phyloP scores from a whole-genome alignment of 495 filamentous ascomycete genomes.

The Bathelium albidoporum region DNA sequence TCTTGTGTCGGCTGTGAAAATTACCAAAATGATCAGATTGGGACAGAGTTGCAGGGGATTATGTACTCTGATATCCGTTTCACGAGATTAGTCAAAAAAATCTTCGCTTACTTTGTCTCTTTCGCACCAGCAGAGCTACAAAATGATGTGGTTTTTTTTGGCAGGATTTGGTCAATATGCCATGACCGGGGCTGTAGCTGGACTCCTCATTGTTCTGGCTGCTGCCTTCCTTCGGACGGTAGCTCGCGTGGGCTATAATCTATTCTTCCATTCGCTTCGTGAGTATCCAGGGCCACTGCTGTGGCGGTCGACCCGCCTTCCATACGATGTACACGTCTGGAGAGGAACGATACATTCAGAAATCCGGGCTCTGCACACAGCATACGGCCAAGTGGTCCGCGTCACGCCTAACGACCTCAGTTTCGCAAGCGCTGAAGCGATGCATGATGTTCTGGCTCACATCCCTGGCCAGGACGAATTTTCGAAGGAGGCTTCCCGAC shows the following conservation, averaged over 20 bases:
- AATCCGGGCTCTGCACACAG: conserved; percentile 14
- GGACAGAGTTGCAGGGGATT: too few relatives aligned
- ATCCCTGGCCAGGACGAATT: conserved; percentile 24
- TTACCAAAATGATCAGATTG: too few relatives aligned
- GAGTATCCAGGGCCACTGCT: conserved; percentile 39
- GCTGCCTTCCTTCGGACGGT: not conserved
- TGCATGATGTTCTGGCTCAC: not conserved
- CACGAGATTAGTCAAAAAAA: not conserved
- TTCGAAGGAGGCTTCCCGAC: conserved; percentile 28
- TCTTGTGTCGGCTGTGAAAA: too few relatives aligned
- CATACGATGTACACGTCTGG: conserved; percentile 14
- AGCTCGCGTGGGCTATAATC: conserved; percentile 28
- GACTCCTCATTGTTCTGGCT: not conserved
- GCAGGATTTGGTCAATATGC: not conserved
- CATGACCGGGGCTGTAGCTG: not conserved
- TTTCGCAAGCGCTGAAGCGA: conserved; percentile 15
- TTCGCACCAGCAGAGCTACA: not conserved
- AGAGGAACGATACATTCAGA: conserved; percentile 14
- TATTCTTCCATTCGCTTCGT: conserved; percentile 42
- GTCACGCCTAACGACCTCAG: conserved; percentile 21
- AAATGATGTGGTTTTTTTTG: not conserved
- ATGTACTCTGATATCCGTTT: not conserved
- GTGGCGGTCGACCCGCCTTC: conserved; percentile 17
- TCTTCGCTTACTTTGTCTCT: not conserved
- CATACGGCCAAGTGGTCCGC: conserved; percentile 23